Evolutionary conservation across 2,329 filamentous ascomycete genomes (phyloP), one percentile per base, ranked within the genome.

Genomic region (Ophiostoma ulmi): DNA sequence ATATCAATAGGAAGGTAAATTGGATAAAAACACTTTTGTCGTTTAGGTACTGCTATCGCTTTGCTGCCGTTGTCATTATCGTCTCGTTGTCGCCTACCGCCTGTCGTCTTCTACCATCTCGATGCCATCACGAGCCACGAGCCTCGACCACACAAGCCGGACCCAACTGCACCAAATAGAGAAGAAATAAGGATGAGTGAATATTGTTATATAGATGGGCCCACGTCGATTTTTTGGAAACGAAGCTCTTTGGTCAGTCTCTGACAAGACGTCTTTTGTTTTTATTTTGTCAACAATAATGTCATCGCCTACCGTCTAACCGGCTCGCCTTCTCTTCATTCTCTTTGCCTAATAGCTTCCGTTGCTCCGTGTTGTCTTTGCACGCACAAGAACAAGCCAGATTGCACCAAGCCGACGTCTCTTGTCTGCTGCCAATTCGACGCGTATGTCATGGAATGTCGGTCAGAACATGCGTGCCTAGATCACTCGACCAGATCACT

Each of bases 231-330:
- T 8, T 39, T 22, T 64, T 36, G 61, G n/a, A 17, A 38, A 8
- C 61, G 31, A 64, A 10, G 61, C 39, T 63, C 26, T 44, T 64
- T 64, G 68, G 68, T 64, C 26, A 44, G 38, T 35, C 38, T 35
- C 38, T 64, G 6, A 5, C 13, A 35, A 17, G 36, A 13, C 20
- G 5, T 17, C 26, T 22, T 17, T 41, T 67, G 26, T 17, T 2
- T 31, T 17, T 20, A 31, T 8, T 13, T 44, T 63, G 58, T 14
- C n/a, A 31, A 4, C 31, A 3, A 31, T 31, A 31, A 31, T 31
- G 31, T 31, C 31, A 31, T 31, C 31, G 31, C 31, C 31, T 31
- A 31, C 31, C 26, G 26, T 26, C 26, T 26, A 26, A 26, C 52
- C 22, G 26, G 58, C 58, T 36, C 31, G 31, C 58, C 31, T 63